Evolutionary conservation across 1,139 yeast genomes (phyloP), one percentile per base, ranked within the genome.

Genomic region (Geotrichum phurueaensis): DNA sequence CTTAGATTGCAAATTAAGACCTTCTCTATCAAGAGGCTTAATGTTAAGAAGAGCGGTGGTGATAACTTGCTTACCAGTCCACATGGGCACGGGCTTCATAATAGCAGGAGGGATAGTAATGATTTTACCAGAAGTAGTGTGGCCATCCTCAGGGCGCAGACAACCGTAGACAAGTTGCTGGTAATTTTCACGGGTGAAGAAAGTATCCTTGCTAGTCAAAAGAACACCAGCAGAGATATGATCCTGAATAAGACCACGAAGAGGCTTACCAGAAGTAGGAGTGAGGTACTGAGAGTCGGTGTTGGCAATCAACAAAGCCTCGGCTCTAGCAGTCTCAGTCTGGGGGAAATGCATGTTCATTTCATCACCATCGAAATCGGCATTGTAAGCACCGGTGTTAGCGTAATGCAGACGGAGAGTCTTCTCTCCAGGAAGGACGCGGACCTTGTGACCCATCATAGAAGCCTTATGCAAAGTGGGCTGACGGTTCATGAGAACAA

Each of bases 311-410:
- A 90, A 84, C 70, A 90, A 80, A 3, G 99, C 99, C 78, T 95
- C 99, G 33, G 99, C 95, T 71, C 94, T 86, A 15, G 99, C 99
- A 69, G 90, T 90, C 78, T 94, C 98, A 75, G 89, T 92, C 78
- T 95, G 99, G 36, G 99, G 99, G 81, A 95, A 94, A 78, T 95
- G 99, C 97, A 95, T 88, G 74, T 95, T 95, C 99, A 95, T 95
- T 79, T 95, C 99, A 77, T 95, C 99, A 79, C 99, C 99, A 78
- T 95, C 99, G 71, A 95, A 95, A 83, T 95, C 99, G 51, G 99
- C 99, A 75, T 94, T 95, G 77, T 91, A 91, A 59, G 99, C 97
- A 78, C 98, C 98, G 55, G 99, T 95, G 75, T 95, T 95, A 68
- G 99, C 99, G 75, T 95, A 95, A 76, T 95, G 99, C 75, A 95